Base-by-base conservation (phyloP, 2,329 filamentous ascomycete species). In the Penicillium sp. region DNA sequence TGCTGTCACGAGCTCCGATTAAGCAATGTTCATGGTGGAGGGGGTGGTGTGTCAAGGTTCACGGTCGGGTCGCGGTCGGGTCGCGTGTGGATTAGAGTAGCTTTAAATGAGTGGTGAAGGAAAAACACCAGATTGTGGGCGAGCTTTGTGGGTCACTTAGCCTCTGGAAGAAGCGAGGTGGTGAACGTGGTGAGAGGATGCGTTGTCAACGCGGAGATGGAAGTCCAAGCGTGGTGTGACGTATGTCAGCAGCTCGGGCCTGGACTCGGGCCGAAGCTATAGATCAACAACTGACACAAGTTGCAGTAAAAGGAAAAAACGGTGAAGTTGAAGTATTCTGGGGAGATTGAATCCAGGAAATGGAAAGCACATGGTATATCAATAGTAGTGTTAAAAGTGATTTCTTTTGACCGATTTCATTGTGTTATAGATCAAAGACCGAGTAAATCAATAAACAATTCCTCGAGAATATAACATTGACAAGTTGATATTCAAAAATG, bases 11-110 rank as follows among this genome's bases (percentile, higher is more conserved):
- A 61, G 61, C 67, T 64, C 55, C 21, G 47, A 49, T 61, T 62
- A 70, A 58, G 65, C 65, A 60, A 60, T 60, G 62, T 53, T 69
- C 68, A 70, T 73, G 59, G 57, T 64, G 64, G 56, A 62, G 57
- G 51, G 55, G 51, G 55, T 52, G 22, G 45, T 46, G 46, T 33
- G 50, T 53, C 33, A 53, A 24, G 26, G 47, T 33, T 48, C 50
- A 44, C 41, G 45, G 29, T 46, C 43, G 35, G 48, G 24, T 37
- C 19, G n/a, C 22, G 51, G 33, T 26, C 8, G 37, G 50, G 11
- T 52, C 24, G 21, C 31, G 31, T 13, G 13, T 14, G 31, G 31
- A 14, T 33, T 33, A 14, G 16, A 11, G 48, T 19, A 19, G 39
- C 39, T 21, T 21, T 10, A 22, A 41, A 8, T 2, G 11, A 14